phyloP scores from a whole-genome alignment of 306 rosid genomes.

The Rubus idaeus region DNA sequence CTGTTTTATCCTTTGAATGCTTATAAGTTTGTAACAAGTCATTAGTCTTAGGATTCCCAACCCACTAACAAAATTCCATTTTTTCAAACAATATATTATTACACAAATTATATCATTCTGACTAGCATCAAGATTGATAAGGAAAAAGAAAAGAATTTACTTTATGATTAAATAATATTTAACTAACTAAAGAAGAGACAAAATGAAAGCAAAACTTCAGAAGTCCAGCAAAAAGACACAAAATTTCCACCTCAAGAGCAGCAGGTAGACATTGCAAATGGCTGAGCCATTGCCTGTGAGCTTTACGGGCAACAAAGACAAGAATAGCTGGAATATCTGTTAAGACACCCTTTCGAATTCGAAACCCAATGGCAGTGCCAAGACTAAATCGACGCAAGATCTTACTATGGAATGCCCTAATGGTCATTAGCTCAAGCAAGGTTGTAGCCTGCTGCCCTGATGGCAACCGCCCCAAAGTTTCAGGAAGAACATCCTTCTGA shows the following conservation, averaged over 20 bases:
- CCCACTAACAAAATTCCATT: not conserved
- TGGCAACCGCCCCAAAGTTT: conserved; percentile 81
- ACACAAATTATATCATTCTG: not conserved
- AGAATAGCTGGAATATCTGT: conserved; percentile 96
- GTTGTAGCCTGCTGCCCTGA: conserved; percentile 95
- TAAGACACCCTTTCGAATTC: conserved; percentile 81
- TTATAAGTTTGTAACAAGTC: not conserved
- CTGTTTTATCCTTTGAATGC: not conserved
- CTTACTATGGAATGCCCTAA: conserved; percentile 99
- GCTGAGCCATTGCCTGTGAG: conserved; percentile 93
- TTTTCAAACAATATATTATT: not conserved
- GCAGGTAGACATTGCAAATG: conserved; percentile 82
- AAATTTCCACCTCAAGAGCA: conserved; percentile 92
- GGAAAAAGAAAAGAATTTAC: not conserved
- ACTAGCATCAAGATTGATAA: not conserved
- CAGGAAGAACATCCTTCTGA: conserved; percentile 96
- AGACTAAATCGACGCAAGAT: conserved; percentile 84
- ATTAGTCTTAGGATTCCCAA: not conserved
- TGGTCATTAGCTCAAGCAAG: conserved; percentile 97
- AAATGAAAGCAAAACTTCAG: conserved; percentile 21
- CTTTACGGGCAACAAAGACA: conserved; percentile 93
- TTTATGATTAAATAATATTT: not conserved
- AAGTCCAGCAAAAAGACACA: conserved; percentile 46
- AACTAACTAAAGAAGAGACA: conserved; percentile 4
- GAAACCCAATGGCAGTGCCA: conserved; percentile 97